A percentile compares a stretch with the other conserved stretches of the same genome.
Conservation (phyloP, 164 flowering plant genomes). For the Vitis cinerea region DNA sequence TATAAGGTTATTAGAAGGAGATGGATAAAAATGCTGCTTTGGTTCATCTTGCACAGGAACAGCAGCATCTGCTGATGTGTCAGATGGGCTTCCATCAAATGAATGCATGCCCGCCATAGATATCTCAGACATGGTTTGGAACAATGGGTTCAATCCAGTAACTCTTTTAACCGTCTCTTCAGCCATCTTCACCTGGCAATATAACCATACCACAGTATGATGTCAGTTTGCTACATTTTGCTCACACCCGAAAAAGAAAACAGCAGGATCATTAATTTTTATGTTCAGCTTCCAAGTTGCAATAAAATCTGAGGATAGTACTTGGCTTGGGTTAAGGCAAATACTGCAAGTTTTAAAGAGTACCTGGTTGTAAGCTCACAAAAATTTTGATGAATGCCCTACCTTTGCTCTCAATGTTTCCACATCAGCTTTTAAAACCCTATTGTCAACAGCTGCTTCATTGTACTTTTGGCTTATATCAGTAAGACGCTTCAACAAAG, state of each 20-base stretch:
- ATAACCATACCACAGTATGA: neutral
- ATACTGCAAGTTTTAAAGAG: too few species aligned
- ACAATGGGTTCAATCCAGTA: conserved; percentile 70
- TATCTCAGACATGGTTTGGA: conserved; percentile 66
- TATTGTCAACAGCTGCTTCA: conserved; percentile 93
- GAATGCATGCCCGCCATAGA: conserved; percentile 48
- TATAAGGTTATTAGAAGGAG: conserved; percentile 24
- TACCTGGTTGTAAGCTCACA: too few species aligned
- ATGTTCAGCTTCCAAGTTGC: too few species aligned
- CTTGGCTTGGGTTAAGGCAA: too few species aligned
- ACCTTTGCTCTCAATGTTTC: conserved; percentile 98
- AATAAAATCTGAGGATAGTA: too few species aligned
- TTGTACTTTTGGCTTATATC: conserved; percentile 74
- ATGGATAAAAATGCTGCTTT: conserved; percentile 47
- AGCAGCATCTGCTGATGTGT: conserved; percentile 66
- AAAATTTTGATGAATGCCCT: conserved; percentile 4
- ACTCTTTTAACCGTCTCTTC: conserved; percentile 86
- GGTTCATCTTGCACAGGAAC: conserved; percentile 64
- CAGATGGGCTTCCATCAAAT: conserved; percentile 60
- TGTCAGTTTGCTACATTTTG: neutral
- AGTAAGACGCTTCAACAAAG: conserved; percentile 67
- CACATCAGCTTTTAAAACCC: conserved; percentile 95
- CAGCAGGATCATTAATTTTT: neutral
- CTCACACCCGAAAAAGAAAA: neutral
- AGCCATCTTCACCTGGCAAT: conserved; percentile 85